Conservation (phyloP, 208 protist genomes). For the Cochliopodium minus region DNA sequence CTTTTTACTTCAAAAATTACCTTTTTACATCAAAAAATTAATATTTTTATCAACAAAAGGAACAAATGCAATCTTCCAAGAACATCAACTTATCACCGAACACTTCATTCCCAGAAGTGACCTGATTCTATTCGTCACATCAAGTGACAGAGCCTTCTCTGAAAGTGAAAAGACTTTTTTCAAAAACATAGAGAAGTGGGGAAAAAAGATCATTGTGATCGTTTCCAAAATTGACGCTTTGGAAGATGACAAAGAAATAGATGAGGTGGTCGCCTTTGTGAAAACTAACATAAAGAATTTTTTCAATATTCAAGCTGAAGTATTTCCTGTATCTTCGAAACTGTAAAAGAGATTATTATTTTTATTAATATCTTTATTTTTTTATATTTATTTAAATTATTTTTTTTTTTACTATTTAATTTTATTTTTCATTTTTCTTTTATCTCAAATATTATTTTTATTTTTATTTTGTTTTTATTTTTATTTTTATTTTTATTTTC, state of each 20-base stretch:
- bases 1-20: no score
- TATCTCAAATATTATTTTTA: not conserved
- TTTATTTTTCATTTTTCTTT: no score
- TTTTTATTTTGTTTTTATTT: not conserved
- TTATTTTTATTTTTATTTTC: not conserved
- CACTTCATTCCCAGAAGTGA: constrained; percentile 5
- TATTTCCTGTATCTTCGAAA: not conserved
- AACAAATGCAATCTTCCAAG: not conserved
- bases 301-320: not conserved
- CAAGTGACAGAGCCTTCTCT: constrained; percentile 4
- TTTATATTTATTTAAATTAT: not conserved
- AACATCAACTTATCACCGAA: constrained; percentile 8
- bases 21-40: no score
- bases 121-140: constrained; percentile 6
- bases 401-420: not conserved
- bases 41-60: not conserved
- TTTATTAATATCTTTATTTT: not conserved
- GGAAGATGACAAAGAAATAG: not conserved
- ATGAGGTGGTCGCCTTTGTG: not conserved
- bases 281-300: not conserved
- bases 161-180: constrained; percentile 2
- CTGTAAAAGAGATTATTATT: not conserved
- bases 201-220: constrained; percentile 2
- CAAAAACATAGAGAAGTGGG: not conserved
- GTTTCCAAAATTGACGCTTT: constrained; percentile 7